Evolutionary conservation across 2,329 filamentous ascomycete species (phyloP).

Genomic region (Davidsoniella eucalypti): DNA sequence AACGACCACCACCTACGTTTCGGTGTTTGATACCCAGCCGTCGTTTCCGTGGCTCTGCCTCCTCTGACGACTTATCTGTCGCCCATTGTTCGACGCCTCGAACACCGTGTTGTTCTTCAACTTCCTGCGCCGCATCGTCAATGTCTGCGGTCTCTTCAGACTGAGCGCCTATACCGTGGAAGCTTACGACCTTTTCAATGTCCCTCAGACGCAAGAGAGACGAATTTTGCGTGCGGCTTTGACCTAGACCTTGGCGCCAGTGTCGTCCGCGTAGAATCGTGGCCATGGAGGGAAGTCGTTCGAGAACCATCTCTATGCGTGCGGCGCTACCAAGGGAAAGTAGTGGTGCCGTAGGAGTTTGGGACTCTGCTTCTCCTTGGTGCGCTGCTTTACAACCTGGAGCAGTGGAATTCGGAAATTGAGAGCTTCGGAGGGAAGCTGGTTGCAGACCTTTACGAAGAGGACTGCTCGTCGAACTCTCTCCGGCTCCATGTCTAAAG

Average conservation of each 20-base stretch:
- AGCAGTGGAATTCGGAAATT: slow-evolving; percentile 8
- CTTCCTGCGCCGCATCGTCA: slow-evolving; percentile 29
- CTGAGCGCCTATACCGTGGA: slow-evolving; percentile 38
- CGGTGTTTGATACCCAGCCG: slow-evolving; percentile 22
- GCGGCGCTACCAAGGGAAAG: slow-evolving; percentile 49
- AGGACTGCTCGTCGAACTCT: slow-evolving; percentile 12
- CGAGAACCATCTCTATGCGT: slow-evolving; percentile 59
- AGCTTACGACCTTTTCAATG: slow-evolving; percentile 51
- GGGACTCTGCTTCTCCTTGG: slow-evolving; percentile 5
- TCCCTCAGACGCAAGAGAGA: slow-evolving; percentile 30
- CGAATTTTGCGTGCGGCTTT: neutral
- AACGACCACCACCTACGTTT: slow-evolving; percentile 15
- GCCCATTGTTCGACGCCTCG: slow-evolving; percentile 30
- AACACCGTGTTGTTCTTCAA: slow-evolving; percentile 24
- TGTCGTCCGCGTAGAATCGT: slow-evolving; percentile 34
- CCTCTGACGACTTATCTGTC: slow-evolving; percentile 43
- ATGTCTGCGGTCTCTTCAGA: slow-evolving; percentile 11
- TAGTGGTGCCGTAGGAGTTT: slow-evolving; percentile 22
- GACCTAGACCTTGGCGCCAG: slow-evolving; percentile 14
- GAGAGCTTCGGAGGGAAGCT: too few species aligned
- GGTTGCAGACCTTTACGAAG: slow-evolving; percentile 12
- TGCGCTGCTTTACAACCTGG: neutral
- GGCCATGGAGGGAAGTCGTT: slow-evolving; percentile 73
- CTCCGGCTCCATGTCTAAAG: slow-evolving; percentile 29
- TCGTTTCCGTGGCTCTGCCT: slow-evolving; percentile 33